phyloP scores from a whole-genome alignment of 2,329 filamentous ascomycete genomes.

The Paracoccidioides brasiliensis region DNA sequence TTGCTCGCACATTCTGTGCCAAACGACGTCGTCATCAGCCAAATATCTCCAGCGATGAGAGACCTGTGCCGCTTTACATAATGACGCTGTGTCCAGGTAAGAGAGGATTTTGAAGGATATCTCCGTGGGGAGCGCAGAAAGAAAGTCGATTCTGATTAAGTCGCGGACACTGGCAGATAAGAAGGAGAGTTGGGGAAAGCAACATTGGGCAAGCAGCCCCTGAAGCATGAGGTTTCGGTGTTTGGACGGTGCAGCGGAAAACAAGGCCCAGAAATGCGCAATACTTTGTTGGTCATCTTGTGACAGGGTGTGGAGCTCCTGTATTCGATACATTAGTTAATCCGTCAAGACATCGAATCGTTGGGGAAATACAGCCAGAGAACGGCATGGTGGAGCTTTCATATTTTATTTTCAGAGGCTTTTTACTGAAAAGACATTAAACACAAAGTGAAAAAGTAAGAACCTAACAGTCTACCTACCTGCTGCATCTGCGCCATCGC shows the following conservation, averaged over 20 bases:
- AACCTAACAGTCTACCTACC: slow-evolving; percentile 38
- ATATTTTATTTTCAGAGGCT: too few relatives aligned
- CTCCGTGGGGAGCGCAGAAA: slow-evolving; percentile 76
- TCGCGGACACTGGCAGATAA: slow-evolving; percentile 84
- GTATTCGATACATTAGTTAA: slow-evolving; percentile 22
- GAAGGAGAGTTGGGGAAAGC: slow-evolving; percentile 90
- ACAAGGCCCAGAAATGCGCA: slow-evolving; percentile 93
- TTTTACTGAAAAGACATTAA: too few relatives aligned
- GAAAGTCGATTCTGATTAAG: slow-evolving; percentile 93
- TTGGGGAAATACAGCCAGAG: background rate
- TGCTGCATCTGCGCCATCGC: slow-evolving; percentile 93
- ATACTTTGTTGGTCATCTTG: slow-evolving; percentile 87
- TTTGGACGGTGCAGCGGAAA: slow-evolving; percentile 86
- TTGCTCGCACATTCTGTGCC: slow-evolving; percentile 97
- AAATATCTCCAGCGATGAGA: slow-evolving; percentile 75
- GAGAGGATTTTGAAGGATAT: slow-evolving; percentile 87
- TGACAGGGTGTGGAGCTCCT: slow-evolving; percentile 68
- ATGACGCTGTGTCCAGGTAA: slow-evolving; percentile 81
- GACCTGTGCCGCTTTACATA: slow-evolving; percentile 93
- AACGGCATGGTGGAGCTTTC: too few relatives aligned
- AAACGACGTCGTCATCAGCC: slow-evolving; percentile 95
- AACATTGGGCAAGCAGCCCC: slow-evolving; percentile 90
- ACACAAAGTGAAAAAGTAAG: too few relatives aligned
- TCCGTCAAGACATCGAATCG: background rate
- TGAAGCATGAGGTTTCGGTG: slow-evolving; percentile 94